Evolutionary conservation across 2,329 filamentous ascomycete species (phyloP), one percentile per base, ranked within the genome.

Genomic region (Calonectria pteridis): DNA sequence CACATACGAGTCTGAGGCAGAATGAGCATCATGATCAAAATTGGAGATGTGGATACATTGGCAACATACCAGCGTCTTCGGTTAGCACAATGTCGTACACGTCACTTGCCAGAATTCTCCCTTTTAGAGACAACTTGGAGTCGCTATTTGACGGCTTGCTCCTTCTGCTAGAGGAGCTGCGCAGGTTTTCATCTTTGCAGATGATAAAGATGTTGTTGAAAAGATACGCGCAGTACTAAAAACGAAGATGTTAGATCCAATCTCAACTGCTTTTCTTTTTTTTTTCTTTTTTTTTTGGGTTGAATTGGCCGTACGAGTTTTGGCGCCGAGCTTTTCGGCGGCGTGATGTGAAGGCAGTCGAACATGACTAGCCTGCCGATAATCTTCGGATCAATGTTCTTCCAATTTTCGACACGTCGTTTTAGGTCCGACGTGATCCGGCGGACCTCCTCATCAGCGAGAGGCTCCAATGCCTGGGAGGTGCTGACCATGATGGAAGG

Each of bases 391-490:
- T 62, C 31, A 62, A 62, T 62, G 35, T 62, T 62, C 35, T 62
- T 62, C 55, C 55, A 62, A 26, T 62, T 62, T 62, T 62, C 55
- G 55, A 62, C 55, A 37, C 55, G 55, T 62, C 55, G 55, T 62
- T 40, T 62, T 26, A 62, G 55, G 23, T 62, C 55, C 10, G 55
- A 40, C n/a, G 55, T 62, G 13, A 62, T 23, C 1, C 55, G 55
- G 7, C 35, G 55, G 55, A 16, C 55, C 55, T 62, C 55, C 14
- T 62, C 55, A 14, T 62, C 33, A 18, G 23, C 11, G 55, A 62
- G 14, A 37, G 55, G 14, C 31, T 28, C 43, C 20, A 46, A 13
- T 23, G 43, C n/a, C 43, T 10, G 6, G 43, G 43, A 46, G 43
- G 20, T n/a, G 43, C 23, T 46, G 43, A 46, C n/a, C 43, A 46